Conservation (phyloP, 2,329 filamentous ascomycete species). For the Gaeumannomyces tritici region DNA sequence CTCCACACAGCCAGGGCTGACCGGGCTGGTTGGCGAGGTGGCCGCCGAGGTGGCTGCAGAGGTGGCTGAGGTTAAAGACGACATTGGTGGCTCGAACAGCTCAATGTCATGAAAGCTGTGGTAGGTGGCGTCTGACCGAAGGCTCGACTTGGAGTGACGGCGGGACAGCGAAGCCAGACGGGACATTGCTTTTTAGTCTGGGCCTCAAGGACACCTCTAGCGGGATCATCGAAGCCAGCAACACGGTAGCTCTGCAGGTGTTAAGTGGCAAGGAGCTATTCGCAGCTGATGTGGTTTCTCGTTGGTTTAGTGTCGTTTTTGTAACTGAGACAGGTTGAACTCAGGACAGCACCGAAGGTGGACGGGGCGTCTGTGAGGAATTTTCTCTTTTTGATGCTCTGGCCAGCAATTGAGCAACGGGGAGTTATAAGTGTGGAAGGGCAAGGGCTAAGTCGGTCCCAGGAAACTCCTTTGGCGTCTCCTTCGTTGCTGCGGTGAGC, state of each 20-base stretch:
- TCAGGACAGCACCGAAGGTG: background rate
- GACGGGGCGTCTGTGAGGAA: background rate
- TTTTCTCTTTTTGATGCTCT: background rate
- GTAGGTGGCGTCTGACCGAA: conserved; percentile 37
- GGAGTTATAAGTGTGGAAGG: background rate
- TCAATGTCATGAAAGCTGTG: conserved; percentile 45
- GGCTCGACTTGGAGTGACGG: conserved; percentile 6
- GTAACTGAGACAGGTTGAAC: background rate
- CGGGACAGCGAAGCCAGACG: conserved; percentile 1
- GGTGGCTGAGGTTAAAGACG: conserved; percentile 8
- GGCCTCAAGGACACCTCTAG: background rate
- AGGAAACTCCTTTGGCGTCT: background rate
- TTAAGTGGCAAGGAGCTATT: background rate
- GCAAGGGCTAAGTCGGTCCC: background rate
- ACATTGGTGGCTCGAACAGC: conserved; percentile 28
- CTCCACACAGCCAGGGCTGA: conserved; percentile 9
- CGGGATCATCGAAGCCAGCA: conserved; percentile 3
- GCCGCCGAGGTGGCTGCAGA: background rate
- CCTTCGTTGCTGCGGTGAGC: conserved; percentile 2
- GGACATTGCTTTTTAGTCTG: conserved; percentile 5
- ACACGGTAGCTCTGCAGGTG: background rate
- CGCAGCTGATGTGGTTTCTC: background rate
- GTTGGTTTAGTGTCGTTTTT: background rate
- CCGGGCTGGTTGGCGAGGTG: background rate
- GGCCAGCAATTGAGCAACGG: background rate